Conservation (phyloP, 202 grass and related monocot species). For the Panicum virgatum region DNA sequence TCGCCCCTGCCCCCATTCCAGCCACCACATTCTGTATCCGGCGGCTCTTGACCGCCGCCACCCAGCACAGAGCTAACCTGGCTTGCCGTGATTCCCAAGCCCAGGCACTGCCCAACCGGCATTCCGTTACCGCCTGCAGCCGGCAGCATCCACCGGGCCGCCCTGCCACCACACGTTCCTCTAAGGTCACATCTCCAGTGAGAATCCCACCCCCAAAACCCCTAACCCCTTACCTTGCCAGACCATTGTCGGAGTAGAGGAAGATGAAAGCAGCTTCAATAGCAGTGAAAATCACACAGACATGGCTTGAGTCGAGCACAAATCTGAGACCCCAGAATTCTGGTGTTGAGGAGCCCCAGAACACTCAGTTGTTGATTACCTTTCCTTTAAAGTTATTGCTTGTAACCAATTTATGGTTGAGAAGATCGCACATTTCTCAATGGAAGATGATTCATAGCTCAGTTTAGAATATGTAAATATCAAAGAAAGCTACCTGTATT, state of each 20-base stretch:
- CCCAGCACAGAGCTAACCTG: neutral
- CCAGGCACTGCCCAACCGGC: no score
- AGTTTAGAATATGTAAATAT: neutral
- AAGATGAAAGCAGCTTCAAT: no score
- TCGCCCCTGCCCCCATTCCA: neutral
- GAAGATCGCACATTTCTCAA: neutral
- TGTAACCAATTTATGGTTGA: neutral
- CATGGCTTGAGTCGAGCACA: no score
- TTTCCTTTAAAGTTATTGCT: neutral
- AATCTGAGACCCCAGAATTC: no score
- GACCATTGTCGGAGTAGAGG: no score
- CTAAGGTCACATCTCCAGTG: neutral
- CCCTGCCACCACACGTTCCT: neutral
- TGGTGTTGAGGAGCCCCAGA: neutral
- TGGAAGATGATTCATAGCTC: slow-evolving; percentile 3
- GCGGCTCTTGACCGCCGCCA: neutral
- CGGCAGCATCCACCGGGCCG: no score
- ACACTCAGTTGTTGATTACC: no score
- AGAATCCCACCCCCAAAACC: neutral
- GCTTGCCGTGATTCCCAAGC: no score
- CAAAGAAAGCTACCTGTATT: slow-evolving; percentile 63
- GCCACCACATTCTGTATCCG: neutral
- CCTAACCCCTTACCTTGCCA: neutral
- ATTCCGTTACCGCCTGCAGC: no score
- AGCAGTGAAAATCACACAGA: no score